These are phyloP conservation scores for Mucor velutinosus DNA, from an alignment of 371 early-diverging fungal genomes.

Conservation along the genomic window DNA sequence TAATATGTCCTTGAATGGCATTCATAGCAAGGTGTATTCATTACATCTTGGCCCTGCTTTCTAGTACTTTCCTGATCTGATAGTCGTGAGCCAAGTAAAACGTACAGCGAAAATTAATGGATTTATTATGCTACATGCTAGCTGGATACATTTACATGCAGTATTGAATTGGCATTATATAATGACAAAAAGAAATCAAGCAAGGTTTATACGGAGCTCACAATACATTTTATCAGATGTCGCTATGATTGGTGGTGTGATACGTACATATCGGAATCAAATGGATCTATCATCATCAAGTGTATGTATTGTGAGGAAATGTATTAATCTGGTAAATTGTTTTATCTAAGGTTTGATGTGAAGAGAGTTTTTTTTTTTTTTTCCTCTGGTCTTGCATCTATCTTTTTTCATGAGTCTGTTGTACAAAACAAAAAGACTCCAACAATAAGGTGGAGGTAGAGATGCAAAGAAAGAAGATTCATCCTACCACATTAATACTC, in stretches of 20 bases:
- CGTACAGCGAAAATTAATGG: neutral
- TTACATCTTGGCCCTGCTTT: neutral
- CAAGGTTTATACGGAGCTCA: neutral
- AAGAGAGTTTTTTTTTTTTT: neutral
- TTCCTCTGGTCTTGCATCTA: neutral
- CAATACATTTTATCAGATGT: constrained; percentile 1
- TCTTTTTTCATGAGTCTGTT: neutral
- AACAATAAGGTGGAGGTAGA: neutral
- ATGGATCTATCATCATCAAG: neutral
- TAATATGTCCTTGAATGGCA: neutral
- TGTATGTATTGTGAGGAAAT: neutral
- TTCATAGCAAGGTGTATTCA: neutral
- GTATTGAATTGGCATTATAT: neutral
- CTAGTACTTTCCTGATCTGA: neutral
- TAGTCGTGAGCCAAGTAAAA: neutral
- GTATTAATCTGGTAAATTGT: neutral
- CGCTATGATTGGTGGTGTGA: neutral
- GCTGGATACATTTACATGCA: neutral
- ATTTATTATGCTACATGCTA: neutral
- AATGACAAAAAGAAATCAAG: neutral
- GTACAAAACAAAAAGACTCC: neutral
- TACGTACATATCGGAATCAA: neutral
- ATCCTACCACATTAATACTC: neutral
- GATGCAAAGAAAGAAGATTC: too few species aligned
- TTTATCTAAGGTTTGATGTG: neutral